phyloP scores from a whole-genome alignment of 176 grass and related monocot genomes.

The Zizania latifolia region DNA sequence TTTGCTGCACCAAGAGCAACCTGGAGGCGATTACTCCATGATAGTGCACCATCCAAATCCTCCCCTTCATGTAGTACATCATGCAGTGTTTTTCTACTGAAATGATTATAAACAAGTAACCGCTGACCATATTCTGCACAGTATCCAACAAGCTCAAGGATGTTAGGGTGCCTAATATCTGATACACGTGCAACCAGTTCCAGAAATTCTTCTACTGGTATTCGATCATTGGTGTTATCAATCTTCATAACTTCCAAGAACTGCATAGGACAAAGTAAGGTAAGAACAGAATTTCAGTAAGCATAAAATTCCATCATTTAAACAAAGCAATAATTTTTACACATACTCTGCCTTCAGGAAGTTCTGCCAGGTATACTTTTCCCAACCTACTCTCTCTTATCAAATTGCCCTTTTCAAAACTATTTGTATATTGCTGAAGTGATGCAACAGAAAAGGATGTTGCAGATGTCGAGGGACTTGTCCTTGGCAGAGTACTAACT shows the following conservation, averaged over 20 bases:
- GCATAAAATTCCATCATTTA: conserved; percentile 8
- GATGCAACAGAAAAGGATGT: conserved; percentile 63
- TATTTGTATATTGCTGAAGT: conserved; percentile 89
- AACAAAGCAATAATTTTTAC: conserved; percentile 26
- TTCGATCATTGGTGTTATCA: conserved; percentile 78
- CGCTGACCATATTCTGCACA: conserved; percentile 70
- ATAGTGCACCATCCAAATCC: conserved; percentile 36
- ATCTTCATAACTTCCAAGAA: conserved; percentile 94
- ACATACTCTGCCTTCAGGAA: conserved; percentile 60
- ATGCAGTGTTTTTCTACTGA: conserved; percentile 69
- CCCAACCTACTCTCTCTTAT: conserved; percentile 68
- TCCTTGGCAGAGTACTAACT: conserved; percentile 41
- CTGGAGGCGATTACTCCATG: conserved; percentile 64
- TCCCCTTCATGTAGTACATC: conserved; percentile 56
- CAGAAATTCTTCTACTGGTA: conserved; percentile 60
- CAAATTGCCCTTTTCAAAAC: conserved; percentile 63
- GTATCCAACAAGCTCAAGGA: conserved; percentile 83
- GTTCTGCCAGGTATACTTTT: conserved; percentile 64
- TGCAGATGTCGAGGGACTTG: conserved; percentile 53
- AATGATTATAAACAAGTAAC: conserved; percentile 83
- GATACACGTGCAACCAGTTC: conserved; percentile 60
- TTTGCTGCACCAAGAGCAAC: conserved; percentile 64
- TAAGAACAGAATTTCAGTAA: conserved; percentile 8
- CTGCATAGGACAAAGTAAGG: conserved; percentile 44
- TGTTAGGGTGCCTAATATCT: conserved; percentile 61